Base-by-base conservation (phyloP, 2,329 filamentous ascomycete genomes). In the Trichoderma cornu-damae region DNA sequence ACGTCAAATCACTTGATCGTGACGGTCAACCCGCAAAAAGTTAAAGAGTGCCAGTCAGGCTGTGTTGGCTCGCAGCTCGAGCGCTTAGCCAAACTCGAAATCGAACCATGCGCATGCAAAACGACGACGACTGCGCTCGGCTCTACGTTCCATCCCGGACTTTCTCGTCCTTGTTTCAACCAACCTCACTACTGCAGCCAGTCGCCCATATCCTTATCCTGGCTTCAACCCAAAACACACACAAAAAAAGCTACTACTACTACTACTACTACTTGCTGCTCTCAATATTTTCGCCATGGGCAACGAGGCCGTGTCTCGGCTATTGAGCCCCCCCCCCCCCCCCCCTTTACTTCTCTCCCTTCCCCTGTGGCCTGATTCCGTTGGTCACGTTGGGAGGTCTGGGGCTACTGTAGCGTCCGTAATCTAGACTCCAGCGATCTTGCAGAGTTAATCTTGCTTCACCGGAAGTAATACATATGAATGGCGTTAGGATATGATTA, bases 401-500 rank as follows among this genome's bases (percentile, higher is more conserved):
- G 20, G 22, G 30, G 40, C 32, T 54, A 46, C 40, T 14, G 38
- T 46, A 46, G 28, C 30, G 18, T 40, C 28, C 14, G 37, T 16
- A 32, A 20, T 18, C 16, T 22, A n/a, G 32, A 24, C 46, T 49
- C 26, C 44, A 32, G 26, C 44, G 44, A 50, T 57, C 53, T 57
- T n/a, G 12, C 28, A 37, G 43, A 48, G 35, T 20, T 38, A 20
- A 52, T 46, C 56, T 55, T 48, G 35, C 49, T 43, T 59, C 57
- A 59, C 42, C 42, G 22, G 9, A 16, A 48, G 22, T 24, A n/a
- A n/a, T n/a, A n/a, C n/a, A n/a, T n/a, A 37, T 47, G 16, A 35
- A 59, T 59, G 50, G 49, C 50, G 50, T 59, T 43, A 49, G 49
- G 42, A 47, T 18, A 51, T 22, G 22, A n/a, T 16, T 30, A 32